Evolutionary conservation across 2,329 filamentous ascomycete species (phyloP).

Genomic region (Apiospora pterosperma): DNA sequence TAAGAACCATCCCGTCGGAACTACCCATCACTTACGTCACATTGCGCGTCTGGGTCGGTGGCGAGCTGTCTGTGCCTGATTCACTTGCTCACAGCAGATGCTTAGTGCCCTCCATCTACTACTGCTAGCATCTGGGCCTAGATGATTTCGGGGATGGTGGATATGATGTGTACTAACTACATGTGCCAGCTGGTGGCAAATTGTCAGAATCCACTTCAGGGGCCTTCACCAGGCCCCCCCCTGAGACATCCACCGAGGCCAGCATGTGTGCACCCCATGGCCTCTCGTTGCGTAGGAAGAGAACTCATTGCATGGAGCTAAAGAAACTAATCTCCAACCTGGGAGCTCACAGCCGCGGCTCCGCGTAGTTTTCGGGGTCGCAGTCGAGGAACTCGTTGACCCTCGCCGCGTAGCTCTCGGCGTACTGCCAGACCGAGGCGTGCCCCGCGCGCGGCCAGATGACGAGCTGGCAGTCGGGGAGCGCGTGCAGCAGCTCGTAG

Average conservation of each 20-base stretch:
- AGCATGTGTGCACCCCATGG: neutral
- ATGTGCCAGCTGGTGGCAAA: neutral
- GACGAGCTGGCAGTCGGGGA: neutral
- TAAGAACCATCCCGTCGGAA: neutral
- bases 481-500: conserved; percentile 1
- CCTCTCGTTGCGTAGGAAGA: neutral
- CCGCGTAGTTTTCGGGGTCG: neutral
- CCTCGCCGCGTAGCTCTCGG: neutral
- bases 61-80: too few species aligned
- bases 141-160: neutral
- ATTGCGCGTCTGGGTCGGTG: too few species aligned
- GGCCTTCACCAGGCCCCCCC: neutral
- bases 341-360: neutral
- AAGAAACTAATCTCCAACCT: neutral
- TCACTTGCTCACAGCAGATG: too few species aligned
- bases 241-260: neutral
- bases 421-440: conserved; percentile 1
- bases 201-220: neutral
- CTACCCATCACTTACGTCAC: neutral
- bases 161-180: neutral
- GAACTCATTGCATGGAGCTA: neutral
- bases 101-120: neutral
- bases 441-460: neutral
- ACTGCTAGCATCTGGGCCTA: neutral
- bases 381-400: conserved; percentile 1